Conservation (phyloP, 129 eudicot genomes). For the Sambucus nigra region DNA sequence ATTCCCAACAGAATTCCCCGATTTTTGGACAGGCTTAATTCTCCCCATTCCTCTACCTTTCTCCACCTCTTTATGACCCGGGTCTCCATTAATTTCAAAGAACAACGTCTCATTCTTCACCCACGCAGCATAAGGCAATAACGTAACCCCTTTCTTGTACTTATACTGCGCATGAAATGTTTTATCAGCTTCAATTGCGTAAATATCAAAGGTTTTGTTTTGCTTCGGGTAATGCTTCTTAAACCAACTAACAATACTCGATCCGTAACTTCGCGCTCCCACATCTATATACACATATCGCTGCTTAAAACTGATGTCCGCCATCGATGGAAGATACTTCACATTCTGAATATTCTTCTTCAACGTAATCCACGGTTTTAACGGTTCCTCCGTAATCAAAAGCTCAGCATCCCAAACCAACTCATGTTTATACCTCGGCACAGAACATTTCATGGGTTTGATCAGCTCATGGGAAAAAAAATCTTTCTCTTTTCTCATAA, state of each 20-base stretch:
- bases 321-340: constrained; percentile 69
- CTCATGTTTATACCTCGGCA: constrained; percentile 55
- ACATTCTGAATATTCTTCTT: constrained; percentile 63
- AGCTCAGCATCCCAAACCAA: constrained; percentile 64
- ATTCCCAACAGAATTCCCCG: constrained; percentile 38
- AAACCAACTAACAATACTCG: constrained; percentile 93
- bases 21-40: constrained; percentile 52
- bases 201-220: constrained; percentile 70
- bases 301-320: constrained; percentile 64
- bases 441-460: constrained; percentile 28
- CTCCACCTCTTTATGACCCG: constrained; percentile 48
- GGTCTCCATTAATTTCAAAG: constrained; percentile 75
- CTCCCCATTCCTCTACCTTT: constrained; percentile 94
- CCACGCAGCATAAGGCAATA: constrained; percentile 95
- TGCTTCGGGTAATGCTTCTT: constrained; percentile 90
- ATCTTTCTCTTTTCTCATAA: constrained; percentile 32
- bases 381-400: constrained; percentile 62
- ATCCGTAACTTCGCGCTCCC: constrained; percentile 88
- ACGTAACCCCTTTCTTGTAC: constrained; percentile 59
- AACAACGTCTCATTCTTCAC: constrained; percentile 71
- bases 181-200: constrained; percentile 80
- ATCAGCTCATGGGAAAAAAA: constrained; percentile 9
- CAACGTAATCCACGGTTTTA: constrained; percentile 84
- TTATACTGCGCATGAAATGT: constrained; percentile 54
- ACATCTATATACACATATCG: constrained; percentile 77